Percentiles rank a stretch among this genome's conserved stretches.
Conservation (phyloP, 768 basidiomycete species). For the Coprinopsis cinerea region DNA sequence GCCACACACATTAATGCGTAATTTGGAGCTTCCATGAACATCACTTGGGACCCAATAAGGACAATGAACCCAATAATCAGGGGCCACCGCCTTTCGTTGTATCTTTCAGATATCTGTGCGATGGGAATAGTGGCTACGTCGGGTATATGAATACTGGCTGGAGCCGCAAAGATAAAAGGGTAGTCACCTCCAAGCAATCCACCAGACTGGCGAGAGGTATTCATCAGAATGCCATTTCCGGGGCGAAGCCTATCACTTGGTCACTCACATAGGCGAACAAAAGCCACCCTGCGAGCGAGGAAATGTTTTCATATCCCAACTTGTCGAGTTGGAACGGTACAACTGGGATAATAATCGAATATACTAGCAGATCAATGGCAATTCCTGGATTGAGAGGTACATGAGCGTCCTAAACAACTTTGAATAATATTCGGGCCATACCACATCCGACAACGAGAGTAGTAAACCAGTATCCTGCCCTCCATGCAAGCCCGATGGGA, state of each 20-base stretch:
- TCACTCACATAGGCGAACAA: slow-evolving; percentile 50
- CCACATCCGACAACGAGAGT: slow-evolving; percentile 50
- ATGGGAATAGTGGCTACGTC: slow-evolving; percentile 49
- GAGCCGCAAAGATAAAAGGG: not conserved
- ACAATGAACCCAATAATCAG: slow-evolving; percentile 45
- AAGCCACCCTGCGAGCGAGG: slow-evolving; percentile 53
- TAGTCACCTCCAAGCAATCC: slow-evolving; percentile 49
- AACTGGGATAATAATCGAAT: slow-evolving; percentile 57
- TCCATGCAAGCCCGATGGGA: slow-evolving; percentile 48
- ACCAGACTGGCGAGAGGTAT: slow-evolving; percentile 34
- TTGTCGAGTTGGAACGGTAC: slow-evolving; percentile 56
- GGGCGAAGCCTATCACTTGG: not conserved
- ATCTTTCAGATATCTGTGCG: slow-evolving; percentile 49
- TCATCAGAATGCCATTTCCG: slow-evolving; percentile 5
- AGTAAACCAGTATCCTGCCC: slow-evolving; percentile 51
- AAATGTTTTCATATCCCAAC: slow-evolving; percentile 39
- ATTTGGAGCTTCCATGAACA: slow-evolving; percentile 58
- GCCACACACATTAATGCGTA: slow-evolving; percentile 54
- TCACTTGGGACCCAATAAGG: slow-evolving; percentile 48
- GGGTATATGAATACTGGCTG: not conserved
- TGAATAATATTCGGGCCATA: slow-evolving; percentile 17
- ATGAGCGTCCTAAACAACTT: not conserved
- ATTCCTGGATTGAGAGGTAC: slow-evolving; percentile 1
- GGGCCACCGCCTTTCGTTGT: slow-evolving; percentile 39
- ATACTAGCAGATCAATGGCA: slow-evolving; percentile 50